A percentile compares a stretch with the other conserved stretches of the same genome.
These are phyloP conservation scores for Termitomyces sp. DNA, from an alignment of 768 basidiomycete species.

Conservation along the genomic window DNA sequence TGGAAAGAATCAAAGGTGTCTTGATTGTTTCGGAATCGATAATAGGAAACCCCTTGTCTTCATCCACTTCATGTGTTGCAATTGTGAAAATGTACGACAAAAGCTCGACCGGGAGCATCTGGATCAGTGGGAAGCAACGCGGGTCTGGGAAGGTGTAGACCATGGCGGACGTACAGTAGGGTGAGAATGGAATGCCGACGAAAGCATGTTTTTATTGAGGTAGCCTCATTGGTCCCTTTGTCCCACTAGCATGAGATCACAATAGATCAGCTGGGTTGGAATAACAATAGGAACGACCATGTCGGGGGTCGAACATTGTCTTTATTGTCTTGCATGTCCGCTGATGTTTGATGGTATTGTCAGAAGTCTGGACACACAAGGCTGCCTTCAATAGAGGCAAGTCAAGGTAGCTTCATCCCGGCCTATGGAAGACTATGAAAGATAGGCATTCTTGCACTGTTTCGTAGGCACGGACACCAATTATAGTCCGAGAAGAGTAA, in stretches of 20 bases:
- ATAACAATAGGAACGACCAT: slow-evolving; percentile 31
- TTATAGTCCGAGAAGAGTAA: background rate
- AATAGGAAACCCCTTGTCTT: slow-evolving; percentile 19
- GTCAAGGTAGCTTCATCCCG: background rate
- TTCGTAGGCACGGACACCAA: too few relatives aligned
- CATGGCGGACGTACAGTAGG: background rate
- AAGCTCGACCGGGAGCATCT: slow-evolving; percentile 51
- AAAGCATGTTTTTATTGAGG: slow-evolving; percentile 24
- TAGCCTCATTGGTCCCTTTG: slow-evolving; percentile 24
- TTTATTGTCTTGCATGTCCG: slow-evolving; percentile 15
- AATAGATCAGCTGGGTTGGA: slow-evolving; percentile 10
- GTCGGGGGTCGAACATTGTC: slow-evolving; percentile 17
- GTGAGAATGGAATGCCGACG: background rate
- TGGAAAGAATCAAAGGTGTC: slow-evolving; percentile 41
- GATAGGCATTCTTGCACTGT: too few relatives aligned
- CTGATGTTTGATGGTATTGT: background rate
- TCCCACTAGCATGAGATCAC: slow-evolving; percentile 17
- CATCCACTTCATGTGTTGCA: slow-evolving; percentile 30
- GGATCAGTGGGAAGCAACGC: slow-evolving; percentile 23
- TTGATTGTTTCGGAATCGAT: slow-evolving; percentile 39
- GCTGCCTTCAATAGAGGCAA: background rate
- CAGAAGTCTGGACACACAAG: background rate
- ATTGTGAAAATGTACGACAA: slow-evolving; percentile 54
- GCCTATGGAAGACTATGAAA: background rate
- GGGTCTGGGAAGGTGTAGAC: slow-evolving; percentile 1